Base-by-base conservation (phyloP, 495 filamentous ascomycete genomes). In the Penicillium chermesinum region DNA sequence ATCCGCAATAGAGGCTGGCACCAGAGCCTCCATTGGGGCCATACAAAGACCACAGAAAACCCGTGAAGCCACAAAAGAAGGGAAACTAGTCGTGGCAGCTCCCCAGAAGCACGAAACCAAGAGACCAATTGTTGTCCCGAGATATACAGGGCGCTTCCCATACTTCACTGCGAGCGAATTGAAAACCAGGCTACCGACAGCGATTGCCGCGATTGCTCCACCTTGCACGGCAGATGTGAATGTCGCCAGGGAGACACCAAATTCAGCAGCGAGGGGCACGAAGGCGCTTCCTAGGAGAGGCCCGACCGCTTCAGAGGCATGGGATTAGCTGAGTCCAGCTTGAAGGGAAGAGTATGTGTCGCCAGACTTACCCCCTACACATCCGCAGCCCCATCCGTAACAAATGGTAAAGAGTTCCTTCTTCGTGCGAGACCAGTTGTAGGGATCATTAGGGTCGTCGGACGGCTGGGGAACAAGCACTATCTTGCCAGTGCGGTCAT, bases 141-240 rank as follows among this genome's bases (percentile, higher is more conserved):
- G 61, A 62, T 82, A 86, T 3, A 87, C 66, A 0, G 83, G 81
- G 0, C 82, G 75, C 45, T 82, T 79, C 2, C 83, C 83, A 62
- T 77, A 73, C 41, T 84, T 77, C 33, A 84, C 81, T 5, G 79
- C 79, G n/a, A 84, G 56, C 2, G 79, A 82, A 48, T 83, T 83
- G 41, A 76, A 75, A 19, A 87, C 53, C 53, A 86, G 77, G 30
- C 75, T 76, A 9, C 75, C 73, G 15, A 78, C 49, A 0, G 78
- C 79, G 32, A 79, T 72, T 2, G 76, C 49, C 1, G 52, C 61
- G n/a, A 64, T 62, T 12, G 53, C 46, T 6, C 61, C 53, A 7
- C 61, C 61, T 30, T 64, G 61, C 2, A 64, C 54, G 13, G 63
- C 69, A 9, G 61, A 63, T n/a, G 63, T 50, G 50, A 72, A 66